Percentiles rank a stretch among this genome's conserved stretches.
Conservation (phyloP, 208 protist genomes). For the Leishmania guyanensis region DNA sequence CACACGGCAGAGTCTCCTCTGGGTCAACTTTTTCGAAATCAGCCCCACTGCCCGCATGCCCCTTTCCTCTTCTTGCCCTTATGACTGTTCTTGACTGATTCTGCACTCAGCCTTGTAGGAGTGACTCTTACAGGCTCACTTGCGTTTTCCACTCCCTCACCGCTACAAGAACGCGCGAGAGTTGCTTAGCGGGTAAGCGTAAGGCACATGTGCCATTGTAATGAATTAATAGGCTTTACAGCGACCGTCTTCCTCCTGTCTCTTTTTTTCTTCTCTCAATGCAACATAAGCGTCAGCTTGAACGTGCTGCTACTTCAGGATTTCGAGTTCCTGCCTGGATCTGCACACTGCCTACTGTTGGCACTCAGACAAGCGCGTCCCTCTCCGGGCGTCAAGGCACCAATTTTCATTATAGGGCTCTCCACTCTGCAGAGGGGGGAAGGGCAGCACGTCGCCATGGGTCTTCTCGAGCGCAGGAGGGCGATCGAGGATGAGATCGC, state of each 20-base stretch:
- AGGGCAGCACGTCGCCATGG: slow-evolving; percentile 68
- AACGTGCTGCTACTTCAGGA: background rate
- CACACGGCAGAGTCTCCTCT: background rate
- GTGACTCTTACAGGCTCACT: no score
- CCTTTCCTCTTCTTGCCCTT: background rate
- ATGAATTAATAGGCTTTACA: background rate
- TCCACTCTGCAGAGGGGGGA: background rate
- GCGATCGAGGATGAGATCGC: slow-evolving; percentile 98
- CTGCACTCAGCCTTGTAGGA: no score
- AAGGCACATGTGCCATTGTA: background rate
- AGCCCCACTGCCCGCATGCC: background rate
- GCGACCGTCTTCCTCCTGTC: background rate
- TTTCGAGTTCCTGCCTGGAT: background rate
- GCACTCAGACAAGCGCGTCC: background rate
- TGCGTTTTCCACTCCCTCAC: background rate
- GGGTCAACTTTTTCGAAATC: background rate
- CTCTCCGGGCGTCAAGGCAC: background rate
- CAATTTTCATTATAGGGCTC: background rate
- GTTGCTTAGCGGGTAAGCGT: background rate
- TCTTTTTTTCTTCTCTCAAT: background rate
- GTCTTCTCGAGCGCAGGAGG: slow-evolving; percentile 96
- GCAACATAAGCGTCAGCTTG: background rate
- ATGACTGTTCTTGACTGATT: background rate
- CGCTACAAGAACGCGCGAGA: background rate
- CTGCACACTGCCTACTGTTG: background rate